phyloP scores from a whole-genome alignment of 257 asterid species.

The Eucommia ulmoides region DNA sequence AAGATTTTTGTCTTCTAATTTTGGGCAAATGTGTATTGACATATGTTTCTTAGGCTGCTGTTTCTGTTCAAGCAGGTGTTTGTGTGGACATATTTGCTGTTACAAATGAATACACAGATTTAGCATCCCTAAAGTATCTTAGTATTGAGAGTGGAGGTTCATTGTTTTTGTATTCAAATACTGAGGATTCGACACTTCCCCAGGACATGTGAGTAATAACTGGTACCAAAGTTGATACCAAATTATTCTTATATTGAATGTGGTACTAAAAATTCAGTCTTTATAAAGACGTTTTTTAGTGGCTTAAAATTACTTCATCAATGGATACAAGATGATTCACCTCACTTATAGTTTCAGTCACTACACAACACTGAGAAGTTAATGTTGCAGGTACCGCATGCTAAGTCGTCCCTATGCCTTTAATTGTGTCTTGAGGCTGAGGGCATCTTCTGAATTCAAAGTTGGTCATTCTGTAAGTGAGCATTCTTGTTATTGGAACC shows the following conservation, averaged over 20 bases:
- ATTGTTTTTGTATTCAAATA: slow-evolving; percentile 75
- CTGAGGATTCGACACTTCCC: slow-evolving; percentile 98
- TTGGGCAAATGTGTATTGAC: slow-evolving; percentile 21
- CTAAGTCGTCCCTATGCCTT: slow-evolving; percentile 91
- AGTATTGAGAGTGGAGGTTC: slow-evolving; percentile 99
- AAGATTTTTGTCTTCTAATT: slow-evolving; percentile 10
- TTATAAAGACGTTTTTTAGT: neutral
- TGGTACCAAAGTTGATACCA: neutral
- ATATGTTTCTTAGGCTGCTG: slow-evolving; percentile 74
- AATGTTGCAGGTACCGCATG: slow-evolving; percentile 95
- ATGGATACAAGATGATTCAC: slow-evolving; percentile 3
- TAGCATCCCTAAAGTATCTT: slow-evolving; percentile 92
- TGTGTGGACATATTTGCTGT: slow-evolving; percentile 97
- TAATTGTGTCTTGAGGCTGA: slow-evolving; percentile 81
- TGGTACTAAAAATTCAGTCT: neutral
- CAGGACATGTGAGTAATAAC: slow-evolving; percentile 86
- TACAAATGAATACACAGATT: slow-evolving; percentile 95
- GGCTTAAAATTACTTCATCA: neutral
- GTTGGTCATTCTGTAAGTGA: slow-evolving; percentile 69
- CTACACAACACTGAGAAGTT: too few species aligned
- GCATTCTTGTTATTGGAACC: slow-evolving; percentile 6
- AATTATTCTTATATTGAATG: neutral
- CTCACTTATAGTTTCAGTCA: neutral
- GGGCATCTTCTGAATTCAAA: slow-evolving; percentile 91
- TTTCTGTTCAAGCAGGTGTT: slow-evolving; percentile 98